These are phyloP conservation scores for Leishmania arabica DNA, from an alignment of 208 protist genomes.

Conservation along the genomic window DNA sequence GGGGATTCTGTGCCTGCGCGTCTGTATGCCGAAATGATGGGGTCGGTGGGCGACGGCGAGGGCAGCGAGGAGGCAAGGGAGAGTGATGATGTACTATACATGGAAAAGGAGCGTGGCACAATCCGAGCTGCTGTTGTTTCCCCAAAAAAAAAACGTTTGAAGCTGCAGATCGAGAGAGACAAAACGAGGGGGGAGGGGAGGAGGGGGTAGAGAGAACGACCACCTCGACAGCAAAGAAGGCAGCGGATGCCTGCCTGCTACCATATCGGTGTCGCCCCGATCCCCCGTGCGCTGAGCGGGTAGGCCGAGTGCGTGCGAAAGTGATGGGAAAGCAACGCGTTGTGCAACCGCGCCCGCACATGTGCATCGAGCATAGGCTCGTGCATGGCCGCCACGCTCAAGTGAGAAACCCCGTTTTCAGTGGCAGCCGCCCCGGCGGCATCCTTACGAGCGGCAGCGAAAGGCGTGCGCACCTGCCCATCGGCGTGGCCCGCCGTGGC, in stretches of 20 bases:
- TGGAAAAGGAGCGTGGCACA: no score
- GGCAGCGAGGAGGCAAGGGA: neutral
- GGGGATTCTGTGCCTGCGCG: neutral
- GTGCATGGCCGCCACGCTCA: neutral
- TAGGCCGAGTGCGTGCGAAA: constrained; percentile 1
- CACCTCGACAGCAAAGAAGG: neutral
- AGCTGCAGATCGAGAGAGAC: neutral
- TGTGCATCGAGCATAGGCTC: neutral
- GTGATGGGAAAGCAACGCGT: neutral
- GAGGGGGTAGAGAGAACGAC: neutral
- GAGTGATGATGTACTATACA: neutral
- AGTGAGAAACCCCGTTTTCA: neutral
- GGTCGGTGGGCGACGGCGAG: neutral
- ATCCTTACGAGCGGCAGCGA: neutral
- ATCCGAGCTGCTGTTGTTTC: neutral
- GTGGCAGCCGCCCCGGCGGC: neutral
- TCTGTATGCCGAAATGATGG: neutral
- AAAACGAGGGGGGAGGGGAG: neutral
- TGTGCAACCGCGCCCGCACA: neutral
- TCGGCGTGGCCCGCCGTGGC: neutral
- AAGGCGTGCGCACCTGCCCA: neutral
- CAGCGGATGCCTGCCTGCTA: neutral
- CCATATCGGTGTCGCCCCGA: constrained; percentile 14
- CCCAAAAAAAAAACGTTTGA: no score
- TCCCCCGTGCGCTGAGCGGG: neutral